A percentile compares a stretch with the other conserved stretches of the same genome.
Evolutionary conservation across 2,329 filamentous ascomycete species (phyloP).

Genomic region (Penicillium capsulatum): DNA sequence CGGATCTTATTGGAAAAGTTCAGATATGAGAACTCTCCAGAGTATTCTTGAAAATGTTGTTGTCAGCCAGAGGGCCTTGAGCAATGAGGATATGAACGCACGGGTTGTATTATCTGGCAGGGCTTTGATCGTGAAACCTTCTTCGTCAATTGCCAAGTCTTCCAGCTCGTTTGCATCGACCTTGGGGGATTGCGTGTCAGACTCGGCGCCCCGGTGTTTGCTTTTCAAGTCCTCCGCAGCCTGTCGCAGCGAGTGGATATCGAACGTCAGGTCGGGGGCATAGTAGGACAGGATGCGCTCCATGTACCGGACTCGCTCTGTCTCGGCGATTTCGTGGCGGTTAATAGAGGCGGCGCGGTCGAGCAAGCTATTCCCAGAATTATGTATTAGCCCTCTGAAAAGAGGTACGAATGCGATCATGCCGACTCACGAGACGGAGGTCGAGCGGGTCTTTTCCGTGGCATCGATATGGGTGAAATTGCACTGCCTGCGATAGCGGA

Average conservation of each 20-base stretch:
- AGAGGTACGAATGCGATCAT: not conserved
- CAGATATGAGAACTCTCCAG: conserved; percentile 44
- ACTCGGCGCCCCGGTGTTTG: conserved; percentile 32
- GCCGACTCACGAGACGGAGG: conserved; percentile 31
- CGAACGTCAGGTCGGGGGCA: conserved; percentile 44
- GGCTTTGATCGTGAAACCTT: conserved; percentile 40
- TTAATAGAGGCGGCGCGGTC: conserved; percentile 30
- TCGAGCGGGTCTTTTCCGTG: conserved; percentile 31
- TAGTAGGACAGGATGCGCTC: conserved; percentile 49
- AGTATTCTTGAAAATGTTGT: conserved; percentile 35
- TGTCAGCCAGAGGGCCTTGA: not conserved
- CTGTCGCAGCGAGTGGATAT: conserved; percentile 41
- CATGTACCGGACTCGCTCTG: conserved; percentile 41
- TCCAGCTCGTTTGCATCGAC: conserved; percentile 36
- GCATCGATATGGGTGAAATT: conserved; percentile 44
- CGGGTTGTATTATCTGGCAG: conserved; percentile 39
- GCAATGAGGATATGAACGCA: conserved; percentile 16
- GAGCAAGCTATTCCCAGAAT: conserved; percentile 19
- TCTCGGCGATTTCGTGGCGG: conserved; percentile 35
- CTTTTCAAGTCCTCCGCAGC: conserved; percentile 45
- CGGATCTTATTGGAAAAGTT: conserved; percentile 45
- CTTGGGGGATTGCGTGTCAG: conserved; percentile 28
- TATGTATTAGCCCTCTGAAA: conserved; percentile 4
- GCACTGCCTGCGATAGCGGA: conserved; percentile 50
- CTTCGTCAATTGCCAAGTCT: conserved; percentile 41